Evolutionary conservation across 202 grass and related monocot genomes (phyloP), one percentile per base, ranked within the genome.

Genomic region (Setaria viridis): DNA sequence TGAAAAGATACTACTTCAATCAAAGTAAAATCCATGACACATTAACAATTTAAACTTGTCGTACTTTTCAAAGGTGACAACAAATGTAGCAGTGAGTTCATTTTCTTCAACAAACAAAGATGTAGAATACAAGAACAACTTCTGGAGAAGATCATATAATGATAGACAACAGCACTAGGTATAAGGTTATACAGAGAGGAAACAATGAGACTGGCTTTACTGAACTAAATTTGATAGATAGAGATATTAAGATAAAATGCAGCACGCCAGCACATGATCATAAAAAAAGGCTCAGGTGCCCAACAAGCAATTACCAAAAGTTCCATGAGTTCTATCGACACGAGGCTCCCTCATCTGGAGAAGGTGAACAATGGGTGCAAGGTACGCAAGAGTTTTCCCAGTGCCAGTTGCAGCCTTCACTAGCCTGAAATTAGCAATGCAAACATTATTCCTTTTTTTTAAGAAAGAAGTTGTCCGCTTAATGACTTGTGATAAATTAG

Each of bases 331-430:
- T 74, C 97, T 91, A 64, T 99, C 88, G 9, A 90, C 82, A 30
- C 80, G 88, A 85, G 97, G 93, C 58, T 99, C 76, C 75, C 92
- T 87, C 97, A 92, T 90, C 87, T 94, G 97, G 64, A 99, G 86
- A 19, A 93, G 93, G 69, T 99, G 92, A 19, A 99, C 82, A 16
- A 96, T 89, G 0, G 97, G 93, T 51, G 97, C 90, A 46, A 99
- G 91, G 77, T 99, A 99, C 1, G 87, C 91, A 63, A 96, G 87
- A 17, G 97, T 99, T 81, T 99, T 99, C 21, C 93, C 97, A 5
- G 97, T 96, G 43, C 97, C 97, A 37, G 97, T 99, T 46, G 93
- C 93, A 60, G 97, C 97, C 93, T 99, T 99, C 68, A 99, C 90
- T 56, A 99, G 87, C 76, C 93, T 99, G 92, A 80, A 87, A 41